These are phyloP conservation scores for Piedraia hortae DNA, from an alignment of 2,329 filamentous ascomycete genomes.

Conservation along the genomic window DNA sequence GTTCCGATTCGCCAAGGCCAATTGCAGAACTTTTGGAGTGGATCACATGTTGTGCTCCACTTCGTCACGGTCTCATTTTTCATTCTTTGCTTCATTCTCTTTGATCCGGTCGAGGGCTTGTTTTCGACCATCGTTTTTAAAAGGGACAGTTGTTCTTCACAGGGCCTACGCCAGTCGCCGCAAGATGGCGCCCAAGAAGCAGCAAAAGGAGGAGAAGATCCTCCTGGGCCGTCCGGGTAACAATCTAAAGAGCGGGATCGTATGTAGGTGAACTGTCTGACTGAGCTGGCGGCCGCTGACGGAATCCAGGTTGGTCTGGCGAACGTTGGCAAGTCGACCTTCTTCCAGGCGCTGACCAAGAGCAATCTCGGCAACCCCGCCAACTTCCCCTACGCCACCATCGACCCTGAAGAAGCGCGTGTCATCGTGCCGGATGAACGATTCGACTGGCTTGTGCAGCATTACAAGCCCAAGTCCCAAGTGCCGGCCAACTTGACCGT, in stretches of 20 bases:
- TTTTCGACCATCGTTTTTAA: no score
- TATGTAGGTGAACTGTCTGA: constrained; percentile 27
- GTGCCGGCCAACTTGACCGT: constrained; percentile 96
- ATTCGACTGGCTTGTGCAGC: constrained; percentile 82
- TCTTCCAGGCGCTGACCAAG: constrained; percentile 99
- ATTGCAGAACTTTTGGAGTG: no score
- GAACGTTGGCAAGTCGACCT: constrained; percentile 96
- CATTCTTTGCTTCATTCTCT: no score
- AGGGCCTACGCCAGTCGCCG: constrained; percentile 27
- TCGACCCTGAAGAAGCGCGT: constrained; percentile 92
- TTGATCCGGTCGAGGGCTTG: no score
- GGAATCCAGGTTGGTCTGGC: constrained; percentile 64
- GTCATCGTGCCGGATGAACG: constrained; percentile 91
- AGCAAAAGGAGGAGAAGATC: constrained; percentile 77
- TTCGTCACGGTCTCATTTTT: no score
- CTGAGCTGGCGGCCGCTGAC: constrained; percentile 16
- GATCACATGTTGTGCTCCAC: no score
- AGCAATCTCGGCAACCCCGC: constrained; percentile 82
- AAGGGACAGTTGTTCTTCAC: no score
- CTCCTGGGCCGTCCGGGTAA: constrained; percentile 88
- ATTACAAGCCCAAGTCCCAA: constrained; percentile 90
- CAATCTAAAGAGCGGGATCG: constrained; percentile 95
- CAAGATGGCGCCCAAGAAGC: constrained; percentile 93
- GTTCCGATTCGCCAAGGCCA: no score
- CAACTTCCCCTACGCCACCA: constrained; percentile 98